Evolutionary conservation across 2,329 filamentous ascomycete genomes (phyloP), one percentile per base, ranked within the genome.

Genomic region (Leptoxyphium fumago): DNA sequence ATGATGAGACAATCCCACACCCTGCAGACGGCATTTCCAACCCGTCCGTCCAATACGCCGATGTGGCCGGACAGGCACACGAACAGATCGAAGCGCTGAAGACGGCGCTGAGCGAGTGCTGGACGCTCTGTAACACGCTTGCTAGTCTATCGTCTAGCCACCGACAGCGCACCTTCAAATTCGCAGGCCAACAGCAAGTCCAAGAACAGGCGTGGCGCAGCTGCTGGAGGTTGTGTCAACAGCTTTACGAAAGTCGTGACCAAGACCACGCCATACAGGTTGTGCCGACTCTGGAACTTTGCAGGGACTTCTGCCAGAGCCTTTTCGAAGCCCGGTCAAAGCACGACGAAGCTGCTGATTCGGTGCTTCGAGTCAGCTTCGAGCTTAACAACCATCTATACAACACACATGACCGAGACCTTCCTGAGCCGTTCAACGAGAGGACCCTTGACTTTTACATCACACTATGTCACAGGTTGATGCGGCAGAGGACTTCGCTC

Each of bases 371-470:
- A 40, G 88, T 95, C 51, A 94, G 85, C 65, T 94, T 94, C 59
- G 89, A 95, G 64, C 71, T 95, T 18, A 94, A 93, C 64, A 95
- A 94, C 55, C 88, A 96, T 61, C 72, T 96, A 2, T 95, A 89
- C 66, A 94, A 89, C 58, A 88, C 86, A 1, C 86, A 94, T 56
- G 86, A 94, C 59, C 77, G 82, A 29, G 80, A 76, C 44, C 69
- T 95, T 3, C 89, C 88, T 0, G 84, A 93, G 55, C 78, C 82
- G 0, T 95, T 96, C 59, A 77, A 82, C 43, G 88, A 95, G 62
- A 73, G 88, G 46, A 95, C 89, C 0, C 64, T 96, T 45, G 89
- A 95, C 56, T 95, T 95, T 55, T 95, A 95, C 57, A 82, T 94
- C 52, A 94, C 89, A 0, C 64, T 96, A 2, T 95, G 89, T 57